Evolutionary conservation across 2,329 filamentous ascomycete species (phyloP).

Genomic region (Pseudocercospora fijiensis): DNA sequence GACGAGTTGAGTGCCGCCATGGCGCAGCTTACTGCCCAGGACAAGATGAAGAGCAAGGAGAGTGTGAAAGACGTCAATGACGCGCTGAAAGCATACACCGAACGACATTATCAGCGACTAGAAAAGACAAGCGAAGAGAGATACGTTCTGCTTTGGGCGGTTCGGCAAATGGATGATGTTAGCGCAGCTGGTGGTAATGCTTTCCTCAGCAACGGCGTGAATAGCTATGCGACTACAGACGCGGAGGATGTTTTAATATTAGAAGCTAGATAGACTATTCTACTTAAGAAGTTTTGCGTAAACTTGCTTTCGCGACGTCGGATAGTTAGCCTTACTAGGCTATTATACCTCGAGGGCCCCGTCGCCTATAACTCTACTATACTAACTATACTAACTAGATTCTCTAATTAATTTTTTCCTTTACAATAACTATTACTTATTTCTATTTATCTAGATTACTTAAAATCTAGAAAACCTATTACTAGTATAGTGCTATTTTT

Average conservation of each 20-base stretch:
- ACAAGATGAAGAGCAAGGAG: conserved; percentile 49
- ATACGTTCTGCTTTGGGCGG: conserved; percentile 88
- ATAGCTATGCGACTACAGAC: conserved; percentile 9
- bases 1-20: conserved; percentile 33
- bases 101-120: conserved; percentile 84
- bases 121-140: conserved; percentile 93
- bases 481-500: too few relatives aligned
- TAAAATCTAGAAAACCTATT: too few relatives aligned
- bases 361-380: too few relatives aligned
- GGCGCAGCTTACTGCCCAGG: conserved; percentile 36
- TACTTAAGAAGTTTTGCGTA: too few relatives aligned
- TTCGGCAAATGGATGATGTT: conserved; percentile 85
- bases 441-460: too few relatives aligned
- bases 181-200: conserved; percentile 25
- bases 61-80: conserved; percentile 81
- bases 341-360: too few relatives aligned
- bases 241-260: conserved; percentile 28
- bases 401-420: too few relatives aligned
- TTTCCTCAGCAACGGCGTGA: conserved; percentile 18
- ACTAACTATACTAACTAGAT: too few relatives aligned
- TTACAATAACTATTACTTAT: too few relatives aligned
- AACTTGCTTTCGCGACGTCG: too few relatives aligned
- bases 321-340: too few relatives aligned
- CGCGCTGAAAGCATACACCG: conserved; percentile 85
- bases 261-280: too few relatives aligned